Base-by-base conservation (phyloP, 2,329 filamentous ascomycete species). In the Ophiosphaerella narmari region DNA sequence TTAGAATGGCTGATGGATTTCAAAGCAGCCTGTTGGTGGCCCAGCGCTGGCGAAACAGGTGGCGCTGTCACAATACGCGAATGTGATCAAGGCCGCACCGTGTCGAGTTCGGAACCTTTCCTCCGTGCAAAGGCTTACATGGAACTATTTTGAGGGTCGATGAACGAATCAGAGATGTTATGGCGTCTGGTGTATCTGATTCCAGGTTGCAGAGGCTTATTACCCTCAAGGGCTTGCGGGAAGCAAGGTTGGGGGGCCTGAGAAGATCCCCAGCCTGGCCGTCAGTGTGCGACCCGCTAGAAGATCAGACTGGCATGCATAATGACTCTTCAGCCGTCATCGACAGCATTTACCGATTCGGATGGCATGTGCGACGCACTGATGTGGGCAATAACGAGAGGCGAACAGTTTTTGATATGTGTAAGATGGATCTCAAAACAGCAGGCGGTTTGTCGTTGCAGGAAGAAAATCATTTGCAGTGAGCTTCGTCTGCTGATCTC, bases 221-320 rank as follows among this genome's bases (percentile, higher is more conserved):
- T 50, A 68, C 62, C 69, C 66, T 68, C 66, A 51, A 69, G 64
- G 67, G 58, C 48, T 29, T 52, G 62, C 68, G 68, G 69, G 69
- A 71, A 70, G 68, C 69, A 68, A 64, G 69, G 69, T 71, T 60
- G 69, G 66, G 67, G 67, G 59, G 60, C 68, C 62, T 67, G 66
- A 36, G 18, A 62, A 40, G 69, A 72, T 72, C 68, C 51, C 49
- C 47, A 54, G 44, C 52, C 62, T 52, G 59, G 62, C 59, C 57
- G 50, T 53, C 41, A 47, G 57, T 31, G 24, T 46, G 48, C 43
- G 43, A 39, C 35, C 35, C 24, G 34, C 34, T 16, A 2, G 13
- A 23, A 3, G 37, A 23, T 13, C 16, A 16, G 29, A 33, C 14
- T n/a, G 9, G 14, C 29, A 16, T 34, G 8, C 39, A 32, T 31